A percentile compares a stretch with the other conserved stretches of the same genome.
Conservation (phyloP, 2,329 filamentous ascomycete species). For the Atkinsonella texensis region DNA sequence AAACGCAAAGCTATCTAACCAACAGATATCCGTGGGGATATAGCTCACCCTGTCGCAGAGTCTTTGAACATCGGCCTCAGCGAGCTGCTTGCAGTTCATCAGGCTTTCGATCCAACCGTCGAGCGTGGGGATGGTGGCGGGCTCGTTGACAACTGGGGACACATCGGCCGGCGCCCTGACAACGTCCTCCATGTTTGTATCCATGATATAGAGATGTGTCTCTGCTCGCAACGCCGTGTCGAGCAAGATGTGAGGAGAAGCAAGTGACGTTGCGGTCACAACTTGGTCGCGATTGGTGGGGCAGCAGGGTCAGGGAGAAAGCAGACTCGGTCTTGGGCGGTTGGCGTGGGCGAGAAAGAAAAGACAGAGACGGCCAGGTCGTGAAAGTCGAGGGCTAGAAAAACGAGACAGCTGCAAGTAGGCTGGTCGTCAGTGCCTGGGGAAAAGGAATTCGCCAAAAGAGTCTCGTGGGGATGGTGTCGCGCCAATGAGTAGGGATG, state of each 20-base stretch:
- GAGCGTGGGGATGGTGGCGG: slow-evolving; percentile 79
- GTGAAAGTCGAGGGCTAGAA: background rate
- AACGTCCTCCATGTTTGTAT: slow-evolving; percentile 99
- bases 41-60: slow-evolving; percentile 83
- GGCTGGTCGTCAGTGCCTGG: background rate
- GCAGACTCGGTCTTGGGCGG: background rate
- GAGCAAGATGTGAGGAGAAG: slow-evolving; percentile 9
- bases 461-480: slow-evolving; percentile 3
- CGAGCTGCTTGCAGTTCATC: slow-evolving; percentile 97
- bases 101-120: slow-evolving; percentile 98
- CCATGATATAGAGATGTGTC: slow-evolving; percentile 43
- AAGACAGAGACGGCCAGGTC: background rate
- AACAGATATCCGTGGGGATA: background rate
- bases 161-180: slow-evolving; percentile 73
- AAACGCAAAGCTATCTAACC: background rate
- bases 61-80: slow-evolving; percentile 87
- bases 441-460: background rate
- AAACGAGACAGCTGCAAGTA: background rate
- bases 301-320: slow-evolving; percentile 7
- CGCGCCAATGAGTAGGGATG: slow-evolving; percentile 5
- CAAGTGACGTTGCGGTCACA: slow-evolving; percentile 20
- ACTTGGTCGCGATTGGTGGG: slow-evolving; percentile 10
- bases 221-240: slow-evolving; percentile 11
- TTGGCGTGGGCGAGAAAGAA: background rate
- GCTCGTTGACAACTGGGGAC: slow-evolving; percentile 60